Base-by-base conservation (phyloP, 768 basidiomycete species). In the Suillus sp. region DNA sequence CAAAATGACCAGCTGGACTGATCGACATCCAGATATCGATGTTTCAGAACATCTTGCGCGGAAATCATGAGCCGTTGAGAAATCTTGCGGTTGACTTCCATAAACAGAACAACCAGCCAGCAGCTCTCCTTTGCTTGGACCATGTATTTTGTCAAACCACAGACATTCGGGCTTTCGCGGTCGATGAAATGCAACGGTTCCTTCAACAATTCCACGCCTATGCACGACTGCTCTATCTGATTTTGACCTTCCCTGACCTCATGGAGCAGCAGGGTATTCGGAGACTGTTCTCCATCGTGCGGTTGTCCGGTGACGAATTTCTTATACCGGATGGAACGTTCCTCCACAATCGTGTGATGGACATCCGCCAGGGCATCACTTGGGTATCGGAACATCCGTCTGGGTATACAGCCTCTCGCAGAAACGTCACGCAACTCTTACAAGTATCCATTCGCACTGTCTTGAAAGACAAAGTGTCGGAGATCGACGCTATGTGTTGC, bases 121-220 rank as follows among this genome's bases (percentile, higher is more conserved):
- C 80, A 0, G 79, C 80, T 13, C 65, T 83, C 0, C 72, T 84
- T 5, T 81, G 81, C 59, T 67, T 84, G 13, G 80, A 84, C 64
- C 77, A 80, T 61, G 67, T 73, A 48, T 84, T 81, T 65, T 60
- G 65, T 11, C 60, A 62, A 11, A 66, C 73, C 5, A 74, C 75
- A 8, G 59, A 56, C 3, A 68, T 80, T 20, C 64, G 67, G 11
- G 66, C 69, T 4, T 62, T 72, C 25, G 67, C 63, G 0, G 69
- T 74, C 2, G 42, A 62, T 13, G 71, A 72, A n/a, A 65, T 81
- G 5, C 67, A 73, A 10, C 32, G 63, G 1, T 68, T 71, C n/a
- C 71, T 85, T 2, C 45, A 66, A 5, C 61, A 68, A 5, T 84
- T 83, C 64, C 65, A 69, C 5, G 27, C 56, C 1, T 84, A 83